phyloP scores from a whole-genome alignment of 1,139 yeast genomes.

The Sugiyamaella xylanicola region DNA sequence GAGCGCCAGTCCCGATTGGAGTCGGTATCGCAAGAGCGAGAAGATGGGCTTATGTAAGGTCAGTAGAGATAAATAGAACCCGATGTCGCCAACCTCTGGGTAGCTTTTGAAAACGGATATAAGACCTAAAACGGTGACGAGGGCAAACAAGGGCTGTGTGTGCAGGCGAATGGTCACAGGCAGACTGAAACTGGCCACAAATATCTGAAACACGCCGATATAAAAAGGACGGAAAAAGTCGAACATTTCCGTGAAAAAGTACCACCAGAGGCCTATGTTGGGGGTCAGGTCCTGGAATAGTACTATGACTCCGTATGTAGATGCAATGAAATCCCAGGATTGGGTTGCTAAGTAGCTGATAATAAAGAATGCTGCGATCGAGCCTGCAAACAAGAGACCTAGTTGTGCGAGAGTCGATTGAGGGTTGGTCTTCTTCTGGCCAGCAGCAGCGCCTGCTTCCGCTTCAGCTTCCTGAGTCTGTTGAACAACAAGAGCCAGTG shows the following conservation, averaged over 20 bases:
- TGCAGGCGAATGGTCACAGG: constrained; percentile 74
- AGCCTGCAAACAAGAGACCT: constrained; percentile 29
- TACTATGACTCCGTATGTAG: constrained; percentile 64
- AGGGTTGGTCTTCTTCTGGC: too few relatives aligned
- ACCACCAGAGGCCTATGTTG: constrained; percentile 97
- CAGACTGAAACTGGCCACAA: constrained; percentile 63
- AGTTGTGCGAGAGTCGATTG: constrained; percentile 11
- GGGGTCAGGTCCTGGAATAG: constrained; percentile 72
- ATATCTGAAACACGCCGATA: constrained; percentile 79
- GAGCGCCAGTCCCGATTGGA: constrained; percentile 49
- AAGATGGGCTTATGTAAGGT: constrained; percentile 55
- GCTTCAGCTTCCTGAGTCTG: constrained; percentile 1
- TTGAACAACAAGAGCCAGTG: constrained; percentile 25
- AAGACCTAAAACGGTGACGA: constrained; percentile 65
- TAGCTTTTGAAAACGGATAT: constrained; percentile 76
- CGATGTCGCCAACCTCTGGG: constrained; percentile 85
- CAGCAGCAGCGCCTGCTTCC: not conserved
- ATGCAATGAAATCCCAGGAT: constrained; percentile 57
- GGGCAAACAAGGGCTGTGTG: constrained; percentile 60
- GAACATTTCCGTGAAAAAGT: constrained; percentile 92
- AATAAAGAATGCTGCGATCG: constrained; percentile 43
- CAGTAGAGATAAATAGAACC: constrained; percentile 62
- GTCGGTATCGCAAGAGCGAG: constrained; percentile 46
- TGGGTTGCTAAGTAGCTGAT: constrained; percentile 48
- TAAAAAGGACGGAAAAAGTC: constrained; percentile 85